Evolutionary conservation across 768 basidiomycete genomes (phyloP), one percentile per base, ranked within the genome.

Genomic region (Filobasidium wieringae): DNA sequence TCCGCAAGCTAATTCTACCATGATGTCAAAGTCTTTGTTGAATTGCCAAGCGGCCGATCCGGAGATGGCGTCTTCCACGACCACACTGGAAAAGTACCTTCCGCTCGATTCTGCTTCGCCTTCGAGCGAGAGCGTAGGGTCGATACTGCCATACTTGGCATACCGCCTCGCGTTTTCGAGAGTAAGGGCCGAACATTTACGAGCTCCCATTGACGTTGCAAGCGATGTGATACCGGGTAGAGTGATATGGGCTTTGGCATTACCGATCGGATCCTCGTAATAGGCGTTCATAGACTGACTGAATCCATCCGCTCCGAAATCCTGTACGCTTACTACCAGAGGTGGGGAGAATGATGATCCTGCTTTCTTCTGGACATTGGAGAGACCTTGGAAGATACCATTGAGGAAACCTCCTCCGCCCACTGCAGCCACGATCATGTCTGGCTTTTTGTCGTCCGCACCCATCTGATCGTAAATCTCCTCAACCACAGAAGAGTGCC

Each of bases 331-430:
- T 19, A 63, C 29, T 17, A 60, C 19, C 49, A 58, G 51, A 14
- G 59, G 41, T 14, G 50, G 51, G 7, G 32, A 43, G 22, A 29
- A 26, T 12, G 40, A 51, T 17, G 30, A 8, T 17, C 24, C 47
- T 14, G 55, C 22, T 7, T 54, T 15, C 14, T 39, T 29, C 32
- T 36, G 17, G 49, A 57, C 39, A 8, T n/a, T 39, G 15, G 49
- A 22, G 49, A 69, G 43, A 1, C 70, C 70, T 14, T 59, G 61
- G 47, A 64, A 57, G 26, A 71, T 50, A 1, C 70, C 70, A 8
- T 47, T 45, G 26, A 69, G 54, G 22, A 71, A 33, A 29, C 70
- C 70, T 14, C 70, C 70, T 33, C 70, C 70, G 1, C 70, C 70
- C 1, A 69, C 65, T 12, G 63, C 63, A 47, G 65, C 66, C 2